Conservation (phyloP, 176 grass and related monocot genomes). For the Calamus simplicifolius region DNA sequence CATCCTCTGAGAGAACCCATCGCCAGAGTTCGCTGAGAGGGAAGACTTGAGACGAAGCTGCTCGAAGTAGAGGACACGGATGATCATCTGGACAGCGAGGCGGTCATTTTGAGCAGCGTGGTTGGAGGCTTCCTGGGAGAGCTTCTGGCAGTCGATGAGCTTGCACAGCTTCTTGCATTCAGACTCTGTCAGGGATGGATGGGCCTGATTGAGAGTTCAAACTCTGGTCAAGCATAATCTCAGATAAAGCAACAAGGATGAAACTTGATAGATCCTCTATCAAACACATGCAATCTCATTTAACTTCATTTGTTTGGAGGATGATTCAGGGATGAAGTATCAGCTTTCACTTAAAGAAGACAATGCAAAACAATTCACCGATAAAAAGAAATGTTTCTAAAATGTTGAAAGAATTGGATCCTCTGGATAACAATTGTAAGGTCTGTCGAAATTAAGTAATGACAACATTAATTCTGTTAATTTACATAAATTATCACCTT, state of each 20-base stretch:
- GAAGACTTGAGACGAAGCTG: slow-evolving; percentile 38
- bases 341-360: too few species aligned
- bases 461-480: too few species aligned
- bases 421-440: too few species aligned
- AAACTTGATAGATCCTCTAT: neutral
- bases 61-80: slow-evolving; percentile 37
- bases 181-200: slow-evolving; percentile 77
- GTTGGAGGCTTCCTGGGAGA: slow-evolving; percentile 39
- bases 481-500: too few species aligned
- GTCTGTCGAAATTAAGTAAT: too few species aligned
- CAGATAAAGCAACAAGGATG: neutral
- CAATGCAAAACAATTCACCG: too few species aligned
- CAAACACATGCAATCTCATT: neutral
- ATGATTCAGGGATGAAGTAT: too few species aligned
- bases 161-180: slow-evolving; percentile 61
- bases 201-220: slow-evolving; percentile 30
- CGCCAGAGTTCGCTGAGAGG: slow-evolving; percentile 15
- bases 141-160: slow-evolving; percentile 46
- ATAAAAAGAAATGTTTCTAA: too few species aligned
- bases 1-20: slow-evolving; percentile 16
- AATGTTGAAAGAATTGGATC: too few species aligned
- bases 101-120: slow-evolving; percentile 47
- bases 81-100: slow-evolving; percentile 31
- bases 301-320: too few species aligned
- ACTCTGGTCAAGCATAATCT: neutral